These are phyloP conservation scores for Boletus subparvulus DNA, from an alignment of 768 basidiomycete species.

Conservation along the genomic window DNA sequence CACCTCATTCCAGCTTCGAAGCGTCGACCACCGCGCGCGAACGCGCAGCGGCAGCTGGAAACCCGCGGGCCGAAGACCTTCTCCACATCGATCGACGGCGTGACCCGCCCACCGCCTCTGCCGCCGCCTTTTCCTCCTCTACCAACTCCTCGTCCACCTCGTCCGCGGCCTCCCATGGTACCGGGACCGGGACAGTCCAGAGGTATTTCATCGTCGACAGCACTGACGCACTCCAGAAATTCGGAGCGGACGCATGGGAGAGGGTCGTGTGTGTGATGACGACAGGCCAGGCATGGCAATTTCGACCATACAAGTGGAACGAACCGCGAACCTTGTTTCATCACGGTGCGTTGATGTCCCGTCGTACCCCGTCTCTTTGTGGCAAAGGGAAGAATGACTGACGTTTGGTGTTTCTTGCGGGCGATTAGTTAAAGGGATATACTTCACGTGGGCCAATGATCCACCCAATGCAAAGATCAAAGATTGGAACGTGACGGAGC, in stretches of 20 bases:
- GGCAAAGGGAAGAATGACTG: background rate
- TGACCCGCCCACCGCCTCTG: conserved; percentile 40
- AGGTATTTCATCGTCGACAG: conserved; percentile 90
- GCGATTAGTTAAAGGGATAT: conserved; percentile 83
- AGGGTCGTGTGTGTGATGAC: conserved; percentile 97
- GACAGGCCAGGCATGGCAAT: conserved; percentile 98
- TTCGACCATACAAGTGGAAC: conserved; percentile 94
- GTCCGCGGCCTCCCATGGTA: conserved; percentile 19
- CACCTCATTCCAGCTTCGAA: conserved; percentile 53
- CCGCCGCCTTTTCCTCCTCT: conserved; percentile 17
- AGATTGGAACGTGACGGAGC: conserved; percentile 96
- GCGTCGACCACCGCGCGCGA: conserved; percentile 72
- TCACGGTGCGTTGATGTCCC: conserved; percentile 56
- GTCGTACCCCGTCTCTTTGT: background rate
- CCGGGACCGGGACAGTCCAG: conserved; percentile 37
- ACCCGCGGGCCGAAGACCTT: conserved; percentile 75
- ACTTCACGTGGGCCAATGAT: conserved; percentile 93
- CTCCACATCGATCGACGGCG: conserved; percentile 85
- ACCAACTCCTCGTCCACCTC: conserved; percentile 1
- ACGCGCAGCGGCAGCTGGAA: conserved; percentile 67
- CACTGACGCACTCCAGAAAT: conserved; percentile 88
- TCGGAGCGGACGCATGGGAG: conserved; percentile 93
- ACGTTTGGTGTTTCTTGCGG: background rate
- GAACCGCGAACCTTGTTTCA: conserved; percentile 92
- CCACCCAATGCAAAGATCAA: conserved; percentile 85